Percentiles rank a stretch among this genome's conserved stretches.
Evolutionary conservation across 345 rosid species (phyloP).

Genomic region (Lenwebbia sp.): DNA sequence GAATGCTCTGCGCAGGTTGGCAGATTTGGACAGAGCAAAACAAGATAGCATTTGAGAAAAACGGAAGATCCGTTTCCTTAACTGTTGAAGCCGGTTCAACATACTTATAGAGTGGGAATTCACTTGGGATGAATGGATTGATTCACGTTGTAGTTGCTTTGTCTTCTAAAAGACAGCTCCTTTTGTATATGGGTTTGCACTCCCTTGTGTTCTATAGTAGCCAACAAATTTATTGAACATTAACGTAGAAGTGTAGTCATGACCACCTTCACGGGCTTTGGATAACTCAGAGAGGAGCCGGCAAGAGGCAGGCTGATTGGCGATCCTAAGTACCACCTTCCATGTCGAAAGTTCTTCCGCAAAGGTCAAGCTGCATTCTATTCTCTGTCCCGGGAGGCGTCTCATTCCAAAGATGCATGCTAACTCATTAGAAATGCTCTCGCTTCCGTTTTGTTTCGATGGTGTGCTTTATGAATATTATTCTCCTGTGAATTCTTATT

Average conservation of each 20-base stretch:
- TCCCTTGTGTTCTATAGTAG: neutral
- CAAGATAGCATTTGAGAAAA: neutral
- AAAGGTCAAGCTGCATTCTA: neutral
- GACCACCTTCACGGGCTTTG: neutral
- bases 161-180: neutral
- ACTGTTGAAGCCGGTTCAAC: neutral
- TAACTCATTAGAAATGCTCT: neutral
- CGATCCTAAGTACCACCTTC: neutral
- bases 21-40: neutral
- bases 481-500: neutral
- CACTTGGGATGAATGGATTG: neutral
- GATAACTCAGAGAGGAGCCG: neutral
- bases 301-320: neutral
- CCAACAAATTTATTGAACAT: neutral
- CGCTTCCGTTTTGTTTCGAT: neutral
- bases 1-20: neutral
- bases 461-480: neutral
- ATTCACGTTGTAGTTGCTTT: neutral
- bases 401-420: neutral
- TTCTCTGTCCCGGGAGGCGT: neutral
- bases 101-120: neutral
- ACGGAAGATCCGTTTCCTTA: neutral
- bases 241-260: neutral
- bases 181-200: neutral
- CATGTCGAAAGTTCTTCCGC: neutral